A percentile compares a stretch with the other conserved stretches of the same genome.
phyloP scores from a whole-genome alignment of 768 basidiomycete genomes.

The Mycena alexandri region DNA sequence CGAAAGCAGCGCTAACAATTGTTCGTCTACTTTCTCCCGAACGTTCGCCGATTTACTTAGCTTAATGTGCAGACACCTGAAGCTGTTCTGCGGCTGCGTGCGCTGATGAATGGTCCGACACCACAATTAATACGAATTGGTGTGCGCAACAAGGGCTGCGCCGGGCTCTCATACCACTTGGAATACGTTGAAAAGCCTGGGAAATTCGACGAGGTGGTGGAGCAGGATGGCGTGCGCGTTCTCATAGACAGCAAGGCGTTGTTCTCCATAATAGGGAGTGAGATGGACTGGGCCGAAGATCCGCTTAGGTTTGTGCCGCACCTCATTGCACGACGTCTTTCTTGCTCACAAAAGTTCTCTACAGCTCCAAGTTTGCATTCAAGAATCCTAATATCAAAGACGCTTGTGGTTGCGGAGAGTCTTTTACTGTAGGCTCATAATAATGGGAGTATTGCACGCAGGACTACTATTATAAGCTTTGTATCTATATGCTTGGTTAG shows the following conservation, averaged over 20 bases:
- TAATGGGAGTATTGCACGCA: conserved; percentile 27
- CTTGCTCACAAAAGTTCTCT: conserved; percentile 11
- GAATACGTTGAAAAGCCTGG: conserved; percentile 94
- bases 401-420: conserved; percentile 95
- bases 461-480: conserved; percentile 28
- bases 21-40: conserved; percentile 54
- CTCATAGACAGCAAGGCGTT: conserved; percentile 97
- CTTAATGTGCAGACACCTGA: conserved; percentile 73
- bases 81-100: conserved; percentile 79
- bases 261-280: conserved; percentile 97
- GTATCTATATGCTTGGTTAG: conserved; percentile 28
- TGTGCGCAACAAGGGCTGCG: conserved; percentile 98
- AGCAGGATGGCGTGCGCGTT: conserved; percentile 94
- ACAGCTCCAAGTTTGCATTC: conserved; percentile 84
- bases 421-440: conserved; percentile 75
- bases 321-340: background rate
- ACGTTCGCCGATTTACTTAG: background rate
- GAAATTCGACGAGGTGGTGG: conserved; percentile 95
- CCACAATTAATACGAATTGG: conserved; percentile 96
- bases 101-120: conserved; percentile 83
- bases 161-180: conserved; percentile 87
- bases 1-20: conserved; percentile 83
- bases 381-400: conserved; percentile 96
- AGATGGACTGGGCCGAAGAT: conserved; percentile 99
- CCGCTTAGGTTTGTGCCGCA: conserved; percentile 74